Percentiles rank a stretch among this genome's conserved stretches.
phyloP scores from a whole-genome alignment of 345 rosid species.

The Kandelia obovata region DNA sequence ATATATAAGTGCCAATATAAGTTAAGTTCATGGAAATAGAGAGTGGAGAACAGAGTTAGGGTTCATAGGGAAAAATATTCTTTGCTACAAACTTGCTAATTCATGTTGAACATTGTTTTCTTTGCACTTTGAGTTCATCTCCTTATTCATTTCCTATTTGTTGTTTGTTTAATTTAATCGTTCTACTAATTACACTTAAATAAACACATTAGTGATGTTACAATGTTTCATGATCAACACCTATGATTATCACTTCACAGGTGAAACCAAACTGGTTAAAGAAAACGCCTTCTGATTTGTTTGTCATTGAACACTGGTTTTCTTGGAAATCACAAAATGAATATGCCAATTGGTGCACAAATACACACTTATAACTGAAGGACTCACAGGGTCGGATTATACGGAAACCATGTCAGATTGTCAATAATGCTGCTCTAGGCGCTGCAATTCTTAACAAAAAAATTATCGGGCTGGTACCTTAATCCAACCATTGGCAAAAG shows the following conservation, averaged over 20 bases:
- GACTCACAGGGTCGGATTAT: constrained; percentile 4
- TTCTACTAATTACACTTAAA: no score
- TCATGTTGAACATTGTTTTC: constrained; percentile 1
- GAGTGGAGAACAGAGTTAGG: constrained; percentile 1
- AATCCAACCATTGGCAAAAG: constrained; percentile 91
- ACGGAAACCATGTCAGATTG: background rate
- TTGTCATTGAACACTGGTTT: background rate
- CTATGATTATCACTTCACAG: no score
- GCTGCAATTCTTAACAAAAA: background rate
- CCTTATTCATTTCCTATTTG: background rate
- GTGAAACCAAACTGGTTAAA: background rate
- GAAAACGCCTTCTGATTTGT: background rate
- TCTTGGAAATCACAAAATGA: constrained; percentile 2
- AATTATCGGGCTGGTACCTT: constrained; percentile 72
- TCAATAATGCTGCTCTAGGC: background rate
- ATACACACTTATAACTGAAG: constrained; percentile 12
- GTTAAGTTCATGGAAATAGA: constrained; percentile 7
- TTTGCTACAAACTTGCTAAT: constrained; percentile 11
- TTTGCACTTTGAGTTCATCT: background rate
- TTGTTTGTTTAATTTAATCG: no score
- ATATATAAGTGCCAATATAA: constrained; percentile 3
- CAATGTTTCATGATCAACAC: no score
- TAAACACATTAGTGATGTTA: no score
- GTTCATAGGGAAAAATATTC: constrained; percentile 3
- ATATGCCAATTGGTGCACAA: constrained; percentile 5